A percentile compares a stretch with the other conserved stretches of the same genome.
These are phyloP conservation scores for Tylopilus microsporus DNA, from an alignment of 1,284 basidiomycete species.

Conservation along the genomic window DNA sequence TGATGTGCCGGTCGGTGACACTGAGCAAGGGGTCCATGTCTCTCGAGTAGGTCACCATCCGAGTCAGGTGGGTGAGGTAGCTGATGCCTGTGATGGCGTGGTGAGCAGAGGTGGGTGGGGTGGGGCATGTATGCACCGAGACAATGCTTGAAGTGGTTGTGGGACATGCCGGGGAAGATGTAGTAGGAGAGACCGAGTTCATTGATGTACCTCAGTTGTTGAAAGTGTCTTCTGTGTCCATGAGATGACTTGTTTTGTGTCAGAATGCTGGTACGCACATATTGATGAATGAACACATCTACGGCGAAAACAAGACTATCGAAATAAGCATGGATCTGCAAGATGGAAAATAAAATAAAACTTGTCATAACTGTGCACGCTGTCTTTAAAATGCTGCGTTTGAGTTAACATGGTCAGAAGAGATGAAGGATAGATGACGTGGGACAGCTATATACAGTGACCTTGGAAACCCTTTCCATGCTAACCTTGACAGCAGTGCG, in stretches of 20 bases:
- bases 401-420: neutral
- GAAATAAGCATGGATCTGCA: neutral
- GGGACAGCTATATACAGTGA: too few species aligned
- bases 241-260: neutral
- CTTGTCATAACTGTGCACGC: constrained; percentile 33
- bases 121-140: constrained; percentile 43
- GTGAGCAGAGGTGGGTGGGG: too few species aligned
- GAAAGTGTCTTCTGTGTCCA: constrained; percentile 60
- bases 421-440: too few species aligned
- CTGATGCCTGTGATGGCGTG: constrained; percentile 52
- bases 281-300: constrained; percentile 40
- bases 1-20: constrained; percentile 53
- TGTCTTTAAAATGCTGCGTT: constrained; percentile 30
- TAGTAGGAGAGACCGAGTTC: constrained; percentile 72
- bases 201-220: constrained; percentile 67
- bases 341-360: neutral
- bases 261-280: constrained; percentile 31
- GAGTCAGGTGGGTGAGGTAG: constrained; percentile 50
- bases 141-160: constrained; percentile 77
- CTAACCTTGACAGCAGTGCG: too few species aligned
- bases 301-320: constrained; percentile 34
- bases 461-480: too few species aligned
- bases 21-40: constrained; percentile 55
- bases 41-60: constrained; percentile 54
- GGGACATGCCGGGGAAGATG: constrained; percentile 71